These are phyloP conservation scores for Microdochium paspali DNA, from an alignment of 2,329 filamentous ascomycete species.

Conservation along the genomic window DNA sequence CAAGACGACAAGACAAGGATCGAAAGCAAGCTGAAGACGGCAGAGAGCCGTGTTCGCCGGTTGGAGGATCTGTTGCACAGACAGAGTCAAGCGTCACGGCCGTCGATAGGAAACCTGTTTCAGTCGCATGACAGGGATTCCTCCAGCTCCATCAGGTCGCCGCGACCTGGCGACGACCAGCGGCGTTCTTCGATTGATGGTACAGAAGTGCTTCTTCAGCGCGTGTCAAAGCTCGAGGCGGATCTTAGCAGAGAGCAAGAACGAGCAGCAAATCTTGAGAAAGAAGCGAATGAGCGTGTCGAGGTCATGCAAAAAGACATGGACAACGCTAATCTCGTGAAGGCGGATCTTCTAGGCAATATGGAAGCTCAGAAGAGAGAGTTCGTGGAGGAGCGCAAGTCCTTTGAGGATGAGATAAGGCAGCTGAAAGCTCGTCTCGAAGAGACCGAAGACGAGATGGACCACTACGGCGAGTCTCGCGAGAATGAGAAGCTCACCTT, in stretches of 20 bases:
- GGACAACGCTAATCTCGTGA: slow-evolving; percentile 82
- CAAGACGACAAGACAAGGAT: slow-evolving; percentile 73
- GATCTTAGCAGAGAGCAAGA: slow-evolving; percentile 70
- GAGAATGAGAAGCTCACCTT: slow-evolving; percentile 70
- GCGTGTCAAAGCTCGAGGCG: slow-evolving; percentile 59
- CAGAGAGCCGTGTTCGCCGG: slow-evolving; percentile 80
- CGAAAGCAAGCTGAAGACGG: slow-evolving; percentile 68
- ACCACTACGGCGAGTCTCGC: slow-evolving; percentile 70
- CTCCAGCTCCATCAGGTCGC: slow-evolving; percentile 35
- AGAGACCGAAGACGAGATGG: slow-evolving; percentile 86
- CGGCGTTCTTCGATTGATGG: slow-evolving; percentile 33
- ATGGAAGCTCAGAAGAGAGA: slow-evolving; percentile 87
- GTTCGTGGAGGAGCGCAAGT: slow-evolving; percentile 76
- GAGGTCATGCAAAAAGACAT: slow-evolving; percentile 59
- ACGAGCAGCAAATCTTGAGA: slow-evolving; percentile 54
- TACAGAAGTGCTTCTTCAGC: slow-evolving; percentile 34
- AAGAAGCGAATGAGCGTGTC: slow-evolving; percentile 51
- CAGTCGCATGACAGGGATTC: slow-evolving; percentile 40
- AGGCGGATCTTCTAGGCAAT: slow-evolving; percentile 88
- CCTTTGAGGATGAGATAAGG: slow-evolving; percentile 71
- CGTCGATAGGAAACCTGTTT: slow-evolving; percentile 45
- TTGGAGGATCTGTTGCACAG: slow-evolving; percentile 88
- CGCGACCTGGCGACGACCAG: slow-evolving; percentile 30
- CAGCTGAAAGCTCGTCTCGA: slow-evolving; percentile 69
- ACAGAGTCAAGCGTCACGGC: slow-evolving; percentile 53